phyloP scores from a whole-genome alignment of 805 yeast genomes.

The Spathaspora passalidarum region DNA sequence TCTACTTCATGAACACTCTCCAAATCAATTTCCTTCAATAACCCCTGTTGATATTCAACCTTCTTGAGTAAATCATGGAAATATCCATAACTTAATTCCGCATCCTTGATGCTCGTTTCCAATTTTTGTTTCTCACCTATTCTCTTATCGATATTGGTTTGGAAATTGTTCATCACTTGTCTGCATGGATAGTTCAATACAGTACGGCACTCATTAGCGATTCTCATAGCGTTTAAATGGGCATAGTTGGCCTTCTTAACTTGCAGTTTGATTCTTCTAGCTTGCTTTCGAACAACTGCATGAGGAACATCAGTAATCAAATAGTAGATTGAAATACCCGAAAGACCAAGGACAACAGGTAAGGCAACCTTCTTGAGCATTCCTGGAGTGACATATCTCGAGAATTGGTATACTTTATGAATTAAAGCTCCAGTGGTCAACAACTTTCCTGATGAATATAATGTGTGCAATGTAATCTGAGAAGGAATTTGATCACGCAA shows the following conservation, averaged over 20 bases:
- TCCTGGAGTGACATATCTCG: constrained; percentile 32
- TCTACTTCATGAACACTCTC: constrained; percentile 42
- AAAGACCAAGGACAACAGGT: constrained; percentile 51
- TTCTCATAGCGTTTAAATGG: constrained; percentile 71
- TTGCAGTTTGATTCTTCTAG: constrained; percentile 63
- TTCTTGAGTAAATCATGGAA: constrained; percentile 49
- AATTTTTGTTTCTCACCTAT: constrained; percentile 55
- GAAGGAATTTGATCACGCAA: constrained; percentile 32
- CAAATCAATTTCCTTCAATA: constrained; percentile 43
- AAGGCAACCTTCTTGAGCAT: constrained; percentile 46
- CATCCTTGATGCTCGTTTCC: constrained; percentile 48
- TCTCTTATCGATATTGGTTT: constrained; percentile 60
- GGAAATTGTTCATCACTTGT: constrained; percentile 73
- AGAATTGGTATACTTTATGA: constrained; percentile 34
- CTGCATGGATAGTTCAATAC: constrained; percentile 80
- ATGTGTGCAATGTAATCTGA: constrained; percentile 38
- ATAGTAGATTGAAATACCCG: constrained; percentile 57
- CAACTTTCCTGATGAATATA: constrained; percentile 37
- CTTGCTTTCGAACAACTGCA: constrained; percentile 82
- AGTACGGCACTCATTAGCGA: constrained; percentile 76
- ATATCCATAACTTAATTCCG: constrained; percentile 54
- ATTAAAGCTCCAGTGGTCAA: constrained; percentile 42
- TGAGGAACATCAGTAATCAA: constrained; percentile 79
- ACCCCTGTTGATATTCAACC: constrained; percentile 39
- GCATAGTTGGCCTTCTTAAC: constrained; percentile 71